These are phyloP conservation scores for Aspergillus transmontanensis DNA, from an alignment of 2,329 filamentous ascomycete genomes.

Conservation along the genomic window DNA sequence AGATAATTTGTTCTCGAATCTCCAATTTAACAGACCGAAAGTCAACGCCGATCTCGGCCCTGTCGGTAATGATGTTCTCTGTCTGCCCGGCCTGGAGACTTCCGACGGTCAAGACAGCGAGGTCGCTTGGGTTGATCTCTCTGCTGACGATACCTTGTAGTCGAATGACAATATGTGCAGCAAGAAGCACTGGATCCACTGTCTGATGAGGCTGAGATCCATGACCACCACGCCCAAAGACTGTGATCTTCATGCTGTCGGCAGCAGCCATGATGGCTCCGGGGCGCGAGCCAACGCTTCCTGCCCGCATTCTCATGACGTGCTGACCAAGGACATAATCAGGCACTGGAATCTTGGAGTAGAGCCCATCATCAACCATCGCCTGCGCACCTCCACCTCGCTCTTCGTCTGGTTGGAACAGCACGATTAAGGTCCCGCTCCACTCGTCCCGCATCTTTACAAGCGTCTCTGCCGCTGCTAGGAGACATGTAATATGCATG, in stretches of 20 bases:
- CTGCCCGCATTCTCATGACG: constrained; percentile 52
- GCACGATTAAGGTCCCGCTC: constrained; percentile 64
- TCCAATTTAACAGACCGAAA: constrained; percentile 52
- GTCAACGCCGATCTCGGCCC: constrained; percentile 58
- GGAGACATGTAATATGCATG: constrained; percentile 60
- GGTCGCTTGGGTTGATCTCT: constrained; percentile 55
- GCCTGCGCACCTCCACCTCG: constrained; percentile 62
- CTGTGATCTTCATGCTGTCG: constrained; percentile 53
- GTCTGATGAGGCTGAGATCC: constrained; percentile 58
- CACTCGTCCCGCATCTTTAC: constrained; percentile 50
- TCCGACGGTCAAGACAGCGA: constrained; percentile 61
- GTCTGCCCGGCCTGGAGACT: constrained; percentile 61
- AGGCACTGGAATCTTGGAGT: constrained; percentile 53
- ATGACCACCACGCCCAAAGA: constrained; percentile 63
- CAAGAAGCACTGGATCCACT: constrained; percentile 62
- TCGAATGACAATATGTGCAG: constrained; percentile 57
- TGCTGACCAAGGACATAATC: constrained; percentile 62
- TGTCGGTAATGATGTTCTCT: constrained; percentile 62
- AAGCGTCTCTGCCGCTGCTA: constrained; percentile 58
- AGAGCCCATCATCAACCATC: constrained; percentile 64
- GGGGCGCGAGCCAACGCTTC: constrained; percentile 40
- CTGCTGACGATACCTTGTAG: constrained; percentile 63
- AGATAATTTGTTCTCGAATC: constrained; percentile 52
- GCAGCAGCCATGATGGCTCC: constrained; percentile 49
- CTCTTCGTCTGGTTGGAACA: constrained; percentile 72